Conservation (phyloP, 305 asterid genomes). For the Andrographis paniculata region DNA sequence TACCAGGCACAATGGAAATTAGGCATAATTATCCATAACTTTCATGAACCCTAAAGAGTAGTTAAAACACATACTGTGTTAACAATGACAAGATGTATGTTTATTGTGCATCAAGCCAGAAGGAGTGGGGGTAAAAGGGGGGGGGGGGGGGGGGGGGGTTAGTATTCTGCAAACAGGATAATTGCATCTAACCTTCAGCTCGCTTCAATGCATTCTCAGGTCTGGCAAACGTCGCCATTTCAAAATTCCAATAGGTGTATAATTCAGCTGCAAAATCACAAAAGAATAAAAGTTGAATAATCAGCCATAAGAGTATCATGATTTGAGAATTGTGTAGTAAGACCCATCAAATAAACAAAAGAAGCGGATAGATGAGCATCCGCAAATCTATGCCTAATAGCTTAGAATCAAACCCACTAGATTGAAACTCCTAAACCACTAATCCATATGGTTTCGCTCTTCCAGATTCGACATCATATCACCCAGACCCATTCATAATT, state of each 20-base stretch:
- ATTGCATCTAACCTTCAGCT: conserved; percentile 63
- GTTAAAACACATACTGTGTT: too few species aligned
- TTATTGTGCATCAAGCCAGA: too few species aligned
- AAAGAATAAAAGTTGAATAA: neutral
- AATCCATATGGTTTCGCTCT: too few species aligned
- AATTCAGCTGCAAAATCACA: conserved; percentile 17
- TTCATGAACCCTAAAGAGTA: too few species aligned
- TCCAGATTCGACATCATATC: neutral
- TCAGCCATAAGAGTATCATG: too few species aligned
- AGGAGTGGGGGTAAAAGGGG: too few species aligned
- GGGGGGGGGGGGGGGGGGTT: too few species aligned
- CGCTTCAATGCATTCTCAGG: conserved; percentile 98
- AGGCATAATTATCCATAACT: too few species aligned
- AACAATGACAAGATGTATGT: too few species aligned
- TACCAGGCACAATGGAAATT: too few species aligned
- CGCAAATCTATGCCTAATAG: neutral
- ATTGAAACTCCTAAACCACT: too few species aligned
- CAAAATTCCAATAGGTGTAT: conserved; percentile 10
- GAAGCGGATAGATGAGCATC: neutral
- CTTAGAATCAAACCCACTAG: neutral
- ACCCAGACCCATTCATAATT: too few species aligned
- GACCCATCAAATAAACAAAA: neutral
- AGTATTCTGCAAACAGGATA: neutral
- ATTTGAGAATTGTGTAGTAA: neutral
- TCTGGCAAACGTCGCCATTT: conserved; percentile 81